Evolutionary conservation across 2,329 filamentous ascomycete genomes (phyloP).

Genomic region (Apiospora hydei): DNA sequence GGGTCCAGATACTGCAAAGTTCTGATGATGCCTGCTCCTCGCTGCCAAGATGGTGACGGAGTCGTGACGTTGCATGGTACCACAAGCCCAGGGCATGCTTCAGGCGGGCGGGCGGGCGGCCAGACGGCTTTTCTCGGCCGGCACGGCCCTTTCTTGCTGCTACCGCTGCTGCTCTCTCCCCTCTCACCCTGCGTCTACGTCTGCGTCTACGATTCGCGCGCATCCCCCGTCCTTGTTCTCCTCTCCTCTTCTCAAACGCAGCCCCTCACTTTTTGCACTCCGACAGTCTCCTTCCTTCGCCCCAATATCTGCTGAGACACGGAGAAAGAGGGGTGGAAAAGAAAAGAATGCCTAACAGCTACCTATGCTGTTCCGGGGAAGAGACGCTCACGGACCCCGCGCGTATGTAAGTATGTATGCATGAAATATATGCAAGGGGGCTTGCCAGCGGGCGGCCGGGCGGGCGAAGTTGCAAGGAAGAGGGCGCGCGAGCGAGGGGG

Average conservation of each 20-base stretch:
- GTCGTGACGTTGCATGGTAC: constrained; percentile 18
- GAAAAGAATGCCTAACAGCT: not conserved
- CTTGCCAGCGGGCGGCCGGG: not conserved
- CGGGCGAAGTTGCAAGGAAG: not conserved
- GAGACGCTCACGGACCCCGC: not conserved
- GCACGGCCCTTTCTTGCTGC: constrained; percentile 1
- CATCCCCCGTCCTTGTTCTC: not conserved
- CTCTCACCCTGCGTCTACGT: not conserved
- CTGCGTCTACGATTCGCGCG: not conserved
- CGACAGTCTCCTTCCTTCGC: too few species aligned
- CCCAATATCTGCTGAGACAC: not conserved
- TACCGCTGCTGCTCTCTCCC: not conserved
- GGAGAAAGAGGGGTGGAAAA: not conserved
- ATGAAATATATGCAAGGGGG: constrained; percentile 1
- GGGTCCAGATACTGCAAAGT: not conserved
- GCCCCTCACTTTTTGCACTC: not conserved
- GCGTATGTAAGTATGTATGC: not conserved
- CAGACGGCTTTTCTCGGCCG: constrained; percentile 13
- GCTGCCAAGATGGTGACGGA: not conserved
- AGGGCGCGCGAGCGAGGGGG: not conserved
- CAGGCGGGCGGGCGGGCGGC: not conserved
- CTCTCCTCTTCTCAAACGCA: not conserved
- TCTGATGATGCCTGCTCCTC: not conserved
- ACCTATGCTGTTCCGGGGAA: not conserved
- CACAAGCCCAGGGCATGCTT: not conserved